phyloP scores from a whole-genome alignment of 169 alveolate genomes.

The Plasmodium chabaudi region DNA sequence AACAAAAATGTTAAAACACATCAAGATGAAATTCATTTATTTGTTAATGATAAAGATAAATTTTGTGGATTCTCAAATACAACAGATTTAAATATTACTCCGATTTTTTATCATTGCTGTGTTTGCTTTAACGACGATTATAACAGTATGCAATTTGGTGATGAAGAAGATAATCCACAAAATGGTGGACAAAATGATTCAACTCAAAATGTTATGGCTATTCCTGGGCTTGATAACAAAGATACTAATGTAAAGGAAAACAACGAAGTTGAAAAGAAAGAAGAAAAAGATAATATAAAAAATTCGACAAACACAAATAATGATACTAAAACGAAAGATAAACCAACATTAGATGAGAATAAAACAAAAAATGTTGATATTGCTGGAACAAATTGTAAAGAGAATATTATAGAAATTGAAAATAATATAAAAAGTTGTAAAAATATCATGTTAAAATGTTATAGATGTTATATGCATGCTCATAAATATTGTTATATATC shows the following conservation, averaged over 20 bases:
- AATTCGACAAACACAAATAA: background rate
- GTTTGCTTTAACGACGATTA: constrained; percentile 68
- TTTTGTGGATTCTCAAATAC: constrained; percentile 67
- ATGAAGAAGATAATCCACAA: constrained; percentile 13
- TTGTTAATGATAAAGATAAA: constrained; percentile 48
- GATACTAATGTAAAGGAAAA: background rate
- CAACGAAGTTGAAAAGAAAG: background rate
- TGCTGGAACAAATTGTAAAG: background rate
- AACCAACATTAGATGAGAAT: background rate
- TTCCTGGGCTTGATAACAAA: too few relatives aligned
- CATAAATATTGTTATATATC: constrained; percentile 69
- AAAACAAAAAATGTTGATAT: constrained; percentile 1
- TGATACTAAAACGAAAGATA: background rate
- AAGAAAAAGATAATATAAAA: background rate
- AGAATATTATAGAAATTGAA: constrained; percentile 24
- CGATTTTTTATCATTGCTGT: constrained; percentile 48
- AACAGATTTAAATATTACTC: constrained; percentile 64
- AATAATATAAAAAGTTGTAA: constrained; percentile 30
- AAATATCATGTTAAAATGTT: constrained; percentile 45
- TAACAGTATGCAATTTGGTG: constrained; percentile 46
- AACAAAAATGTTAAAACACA: background rate
- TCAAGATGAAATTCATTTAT: constrained; percentile 4
- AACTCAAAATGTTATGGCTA: background rate
- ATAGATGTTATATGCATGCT: constrained; percentile 69
- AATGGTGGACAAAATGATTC: constrained; percentile 8